A percentile compares a stretch with the other conserved stretches of the same genome.
Conservation (phyloP, 495 filamentous ascomycete genomes). For the Clavariopsis aquatica region DNA sequence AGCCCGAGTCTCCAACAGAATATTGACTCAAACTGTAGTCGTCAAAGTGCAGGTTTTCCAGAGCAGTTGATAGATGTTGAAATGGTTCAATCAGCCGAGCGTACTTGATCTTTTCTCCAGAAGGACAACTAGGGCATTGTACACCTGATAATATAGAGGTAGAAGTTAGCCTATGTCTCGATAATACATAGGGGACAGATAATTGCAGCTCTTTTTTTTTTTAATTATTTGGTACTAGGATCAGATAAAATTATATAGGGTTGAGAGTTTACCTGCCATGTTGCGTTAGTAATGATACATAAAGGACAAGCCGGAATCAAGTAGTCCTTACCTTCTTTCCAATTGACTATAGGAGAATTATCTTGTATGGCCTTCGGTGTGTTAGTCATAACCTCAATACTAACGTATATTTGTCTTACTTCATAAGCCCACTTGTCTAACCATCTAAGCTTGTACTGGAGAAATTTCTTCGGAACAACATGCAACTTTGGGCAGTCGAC, state of each 20-base stretch:
- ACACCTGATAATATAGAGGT: conserved; percentile 7
- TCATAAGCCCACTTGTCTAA: conserved; percentile 37
- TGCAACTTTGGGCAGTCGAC: conserved; percentile 36
- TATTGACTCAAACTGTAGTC: conserved; percentile 34
- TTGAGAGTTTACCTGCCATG: not conserved
- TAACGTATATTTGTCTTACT: conserved; percentile 22
- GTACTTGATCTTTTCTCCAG: conserved; percentile 33
- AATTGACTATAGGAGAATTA: conserved; percentile 32
- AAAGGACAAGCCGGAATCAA: not conserved
- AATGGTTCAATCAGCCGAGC: conserved; percentile 35
- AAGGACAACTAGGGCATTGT: conserved; percentile 28
- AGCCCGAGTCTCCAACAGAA: conserved; percentile 25
- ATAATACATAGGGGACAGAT: too few relatives aligned
- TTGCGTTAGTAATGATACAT: not conserved
- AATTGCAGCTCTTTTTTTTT: too few relatives aligned
- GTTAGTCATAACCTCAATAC: not conserved
- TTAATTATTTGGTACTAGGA: too few relatives aligned
- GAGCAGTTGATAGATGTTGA: conserved; percentile 18
- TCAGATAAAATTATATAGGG: not conserved
- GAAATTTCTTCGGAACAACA: conserved; percentile 25
- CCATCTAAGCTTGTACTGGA: conserved; percentile 36
- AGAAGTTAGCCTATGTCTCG: not conserved
- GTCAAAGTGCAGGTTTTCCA: conserved; percentile 22
- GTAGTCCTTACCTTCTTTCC: conserved; percentile 33
- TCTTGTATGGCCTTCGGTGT: conserved; percentile 23